These are phyloP conservation scores for Venustampulla echinocandica DNA, from an alignment of 495 filamentous ascomycete genomes.

Conservation along the genomic window DNA sequence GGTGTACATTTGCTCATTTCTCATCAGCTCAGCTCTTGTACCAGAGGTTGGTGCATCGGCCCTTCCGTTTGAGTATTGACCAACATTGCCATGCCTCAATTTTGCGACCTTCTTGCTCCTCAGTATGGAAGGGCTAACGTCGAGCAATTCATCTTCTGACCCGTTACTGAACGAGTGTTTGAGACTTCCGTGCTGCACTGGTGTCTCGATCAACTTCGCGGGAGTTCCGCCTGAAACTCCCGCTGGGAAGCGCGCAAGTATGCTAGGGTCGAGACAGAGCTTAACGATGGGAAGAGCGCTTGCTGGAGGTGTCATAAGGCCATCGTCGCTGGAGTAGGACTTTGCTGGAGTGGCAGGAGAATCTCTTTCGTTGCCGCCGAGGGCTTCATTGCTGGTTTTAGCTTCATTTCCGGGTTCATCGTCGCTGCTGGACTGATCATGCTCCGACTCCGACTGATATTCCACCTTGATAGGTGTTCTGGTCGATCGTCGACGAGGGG, in stretches of 20 bases:
- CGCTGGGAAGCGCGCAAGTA: background rate
- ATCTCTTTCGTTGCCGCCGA: too few relatives aligned
- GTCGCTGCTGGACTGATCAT: too few relatives aligned
- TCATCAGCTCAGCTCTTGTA: too few relatives aligned
- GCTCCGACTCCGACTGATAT: background rate
- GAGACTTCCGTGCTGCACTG: too few relatives aligned
- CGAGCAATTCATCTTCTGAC: too few relatives aligned
- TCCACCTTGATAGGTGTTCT: background rate
- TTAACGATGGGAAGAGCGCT: slow-evolving; percentile 1
- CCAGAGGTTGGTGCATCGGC: too few relatives aligned
- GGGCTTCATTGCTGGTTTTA: too few relatives aligned
- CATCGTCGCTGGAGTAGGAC: background rate
- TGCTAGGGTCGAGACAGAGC: background rate
- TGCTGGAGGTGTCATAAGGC: background rate
- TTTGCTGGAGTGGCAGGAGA: background rate
- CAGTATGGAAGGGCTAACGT: too few relatives aligned
- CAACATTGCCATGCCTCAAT: background rate
- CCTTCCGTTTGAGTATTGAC: background rate
- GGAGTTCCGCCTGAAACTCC: background rate
- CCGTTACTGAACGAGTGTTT: too few relatives aligned
- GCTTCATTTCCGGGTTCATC: too few relatives aligned
- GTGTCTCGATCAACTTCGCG: too few relatives aligned
- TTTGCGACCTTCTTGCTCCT: background rate
- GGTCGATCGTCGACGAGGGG: background rate
- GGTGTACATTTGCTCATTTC: too few relatives aligned